These are phyloP conservation scores for Quercus engelmannii DNA, from an alignment of 306 rosid species.

Conservation along the genomic window DNA sequence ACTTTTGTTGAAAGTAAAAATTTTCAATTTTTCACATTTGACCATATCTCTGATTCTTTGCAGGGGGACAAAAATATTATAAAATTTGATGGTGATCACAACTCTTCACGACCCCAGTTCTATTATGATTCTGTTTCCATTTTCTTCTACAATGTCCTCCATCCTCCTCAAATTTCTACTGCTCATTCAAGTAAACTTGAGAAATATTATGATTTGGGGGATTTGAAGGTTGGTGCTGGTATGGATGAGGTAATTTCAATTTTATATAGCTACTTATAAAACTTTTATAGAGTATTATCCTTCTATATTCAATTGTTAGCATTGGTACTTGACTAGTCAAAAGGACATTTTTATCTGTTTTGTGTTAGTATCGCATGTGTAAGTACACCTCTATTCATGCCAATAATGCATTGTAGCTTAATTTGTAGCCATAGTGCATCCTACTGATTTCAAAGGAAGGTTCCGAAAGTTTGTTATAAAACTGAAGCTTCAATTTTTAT, in stretches of 20 bases:
- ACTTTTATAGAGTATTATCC: background rate
- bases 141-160: constrained; percentile 89
- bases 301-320: background rate
- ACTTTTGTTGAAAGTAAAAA: background rate
- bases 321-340: too few species aligned
- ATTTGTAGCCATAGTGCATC: background rate
- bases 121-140: constrained; percentile 81
- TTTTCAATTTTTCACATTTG: constrained; percentile 9
- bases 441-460: background rate
- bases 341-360: background rate
- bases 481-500: too few species aligned
- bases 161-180: constrained; percentile 66
- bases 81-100: constrained; percentile 92
- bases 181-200: constrained; percentile 54
- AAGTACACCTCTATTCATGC: background rate
- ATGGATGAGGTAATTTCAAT: constrained; percentile 62
- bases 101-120: constrained; percentile 92
- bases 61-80: constrained; percentile 88
- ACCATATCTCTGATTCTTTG: constrained; percentile 25
- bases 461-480: too few species aligned
- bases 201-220: constrained; percentile 69
- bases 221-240: constrained; percentile 60
- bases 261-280: background rate
- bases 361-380: background rate
- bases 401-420: background rate